phyloP scores from a whole-genome alignment of 176 grass and related monocot genomes.

The Oryza officinalis region DNA sequence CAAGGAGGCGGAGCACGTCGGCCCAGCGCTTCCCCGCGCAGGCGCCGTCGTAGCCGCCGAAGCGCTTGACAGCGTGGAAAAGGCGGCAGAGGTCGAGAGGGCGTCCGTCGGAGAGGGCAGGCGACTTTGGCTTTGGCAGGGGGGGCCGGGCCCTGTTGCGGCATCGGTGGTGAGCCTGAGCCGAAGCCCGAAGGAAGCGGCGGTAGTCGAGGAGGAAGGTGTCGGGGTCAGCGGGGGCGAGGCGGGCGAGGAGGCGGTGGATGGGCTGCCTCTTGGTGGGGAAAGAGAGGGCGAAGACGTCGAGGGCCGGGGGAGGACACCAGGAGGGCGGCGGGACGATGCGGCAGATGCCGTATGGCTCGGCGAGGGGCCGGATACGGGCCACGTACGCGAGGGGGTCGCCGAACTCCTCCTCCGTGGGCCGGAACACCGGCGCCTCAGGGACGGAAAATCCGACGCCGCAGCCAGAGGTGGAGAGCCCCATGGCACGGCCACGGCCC shows the following conservation, averaged over 20 bases:
- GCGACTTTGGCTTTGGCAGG: constrained; percentile 44
- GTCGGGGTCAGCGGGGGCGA: constrained; percentile 68
- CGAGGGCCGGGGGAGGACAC: constrained; percentile 63
- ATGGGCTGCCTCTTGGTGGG: constrained; percentile 89
- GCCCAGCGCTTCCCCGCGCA: constrained; percentile 59
- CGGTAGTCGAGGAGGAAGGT: constrained; percentile 86
- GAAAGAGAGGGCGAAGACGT: constrained; percentile 53
- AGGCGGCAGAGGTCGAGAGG: constrained; percentile 84
- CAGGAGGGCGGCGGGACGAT: constrained; percentile 83
- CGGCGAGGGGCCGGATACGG: constrained; percentile 64
- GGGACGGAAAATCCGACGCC: background rate
- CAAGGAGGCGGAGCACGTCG: constrained; percentile 66
- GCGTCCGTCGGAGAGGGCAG: constrained; percentile 59
- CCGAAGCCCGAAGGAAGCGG: constrained; percentile 60
- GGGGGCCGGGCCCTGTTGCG: no score
- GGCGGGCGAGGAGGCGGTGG: constrained; percentile 77
- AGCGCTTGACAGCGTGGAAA: constrained; percentile 83
- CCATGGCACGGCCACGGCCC: no score
- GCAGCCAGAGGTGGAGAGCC: background rate
- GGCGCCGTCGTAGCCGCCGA: constrained; percentile 67
- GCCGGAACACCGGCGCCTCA: constrained; percentile 75
- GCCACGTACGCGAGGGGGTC: constrained; percentile 76
- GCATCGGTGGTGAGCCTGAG: constrained; percentile 21
- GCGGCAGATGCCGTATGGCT: constrained; percentile 85
- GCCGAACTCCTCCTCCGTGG: constrained; percentile 79